These are phyloP conservation scores for Nectriaceae sp. DNA, from an alignment of 2,329 filamentous ascomycete genomes.

Conservation along the genomic window DNA sequence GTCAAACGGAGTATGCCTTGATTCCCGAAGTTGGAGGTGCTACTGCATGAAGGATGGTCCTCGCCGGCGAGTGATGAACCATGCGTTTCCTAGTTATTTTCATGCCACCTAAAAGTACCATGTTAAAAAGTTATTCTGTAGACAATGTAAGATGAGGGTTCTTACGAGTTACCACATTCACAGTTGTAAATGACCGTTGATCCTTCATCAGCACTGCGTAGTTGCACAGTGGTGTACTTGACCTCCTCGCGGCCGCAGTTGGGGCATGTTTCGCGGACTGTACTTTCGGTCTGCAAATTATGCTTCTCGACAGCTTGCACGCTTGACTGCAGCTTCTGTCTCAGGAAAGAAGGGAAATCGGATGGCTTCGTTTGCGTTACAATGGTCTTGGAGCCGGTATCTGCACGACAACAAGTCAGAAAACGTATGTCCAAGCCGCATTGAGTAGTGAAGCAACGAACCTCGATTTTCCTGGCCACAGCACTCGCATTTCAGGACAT, in stretches of 20 bases:
- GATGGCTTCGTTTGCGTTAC: constrained; percentile 83
- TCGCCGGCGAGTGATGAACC: constrained; percentile 16
- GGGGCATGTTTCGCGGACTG: constrained; percentile 69
- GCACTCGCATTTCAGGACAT: constrained; percentile 78
- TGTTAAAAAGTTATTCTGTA: constrained; percentile 24
- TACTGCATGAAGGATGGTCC: constrained; percentile 36
- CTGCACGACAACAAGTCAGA: constrained; percentile 41
- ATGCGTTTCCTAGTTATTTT: constrained; percentile 54
- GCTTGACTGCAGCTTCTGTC: constrained; percentile 80
- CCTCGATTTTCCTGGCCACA: constrained; percentile 86
- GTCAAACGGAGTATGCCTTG: constrained; percentile 87
- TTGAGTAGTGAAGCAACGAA: constrained; percentile 43
- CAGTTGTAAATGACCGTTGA: constrained; percentile 90
- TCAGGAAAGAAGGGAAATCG: constrained; percentile 87
- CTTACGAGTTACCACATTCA: constrained; percentile 80
- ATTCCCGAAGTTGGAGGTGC: constrained; percentile 65
- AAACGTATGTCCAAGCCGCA: constrained; percentile 1
- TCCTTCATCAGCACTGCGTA: constrained; percentile 93
- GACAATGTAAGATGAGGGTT: constrained; percentile 12
- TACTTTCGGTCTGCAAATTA: constrained; percentile 73
- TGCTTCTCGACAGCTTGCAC: constrained; percentile 79
- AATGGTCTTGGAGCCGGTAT: constrained; percentile 74
- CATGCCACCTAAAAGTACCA: constrained; percentile 48
- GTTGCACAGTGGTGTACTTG: constrained; percentile 80
- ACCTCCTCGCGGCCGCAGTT: constrained; percentile 83